phyloP scores from a whole-genome alignment of 1,284 basidiomycete genomes.

The Exobasidium cylindrosporum region DNA sequence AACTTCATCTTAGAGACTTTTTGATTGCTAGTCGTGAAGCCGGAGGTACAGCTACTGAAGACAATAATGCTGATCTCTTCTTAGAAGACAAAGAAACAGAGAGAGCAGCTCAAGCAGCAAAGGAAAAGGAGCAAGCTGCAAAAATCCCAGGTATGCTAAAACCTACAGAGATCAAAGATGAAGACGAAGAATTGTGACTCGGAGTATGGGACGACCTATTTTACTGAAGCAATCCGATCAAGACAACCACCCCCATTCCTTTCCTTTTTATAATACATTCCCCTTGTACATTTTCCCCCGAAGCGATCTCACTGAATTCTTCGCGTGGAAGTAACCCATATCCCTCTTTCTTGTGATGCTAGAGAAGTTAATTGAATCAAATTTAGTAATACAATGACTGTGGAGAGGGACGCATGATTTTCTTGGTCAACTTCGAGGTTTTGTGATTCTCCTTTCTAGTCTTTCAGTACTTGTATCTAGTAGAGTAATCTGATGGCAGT shows the following conservation, averaged over 20 bases:
- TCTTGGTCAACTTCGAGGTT: too few relatives aligned
- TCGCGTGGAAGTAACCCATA: too few relatives aligned
- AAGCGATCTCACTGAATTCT: too few relatives aligned
- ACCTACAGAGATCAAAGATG: constrained; percentile 67
- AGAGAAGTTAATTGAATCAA: too few relatives aligned
- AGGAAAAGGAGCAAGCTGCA: constrained; percentile 77
- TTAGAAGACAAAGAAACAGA: constrained; percentile 94
- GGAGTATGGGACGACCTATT: constrained; percentile 33
- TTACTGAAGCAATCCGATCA: constrained; percentile 20
- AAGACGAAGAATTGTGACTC: constrained; percentile 68
- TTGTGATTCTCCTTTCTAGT: too few relatives aligned
- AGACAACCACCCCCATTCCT: background rate
- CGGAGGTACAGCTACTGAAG: constrained; percentile 57
- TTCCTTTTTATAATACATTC: too few relatives aligned
- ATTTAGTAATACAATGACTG: too few relatives aligned
- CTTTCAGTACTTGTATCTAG: constrained; percentile 14
- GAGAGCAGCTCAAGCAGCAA: constrained; percentile 66
- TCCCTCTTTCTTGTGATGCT: too few relatives aligned
- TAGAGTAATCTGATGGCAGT: constrained; percentile 15
- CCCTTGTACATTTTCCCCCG: too few relatives aligned
- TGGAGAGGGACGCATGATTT: too few relatives aligned
- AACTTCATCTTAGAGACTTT: constrained; percentile 79
- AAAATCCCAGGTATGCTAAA: constrained; percentile 98
- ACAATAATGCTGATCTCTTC: constrained; percentile 79
- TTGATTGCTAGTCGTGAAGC: constrained; percentile 62